Conservation (phyloP, 2,329 filamentous ascomycete species). For the Verticillium isaacii region DNA sequence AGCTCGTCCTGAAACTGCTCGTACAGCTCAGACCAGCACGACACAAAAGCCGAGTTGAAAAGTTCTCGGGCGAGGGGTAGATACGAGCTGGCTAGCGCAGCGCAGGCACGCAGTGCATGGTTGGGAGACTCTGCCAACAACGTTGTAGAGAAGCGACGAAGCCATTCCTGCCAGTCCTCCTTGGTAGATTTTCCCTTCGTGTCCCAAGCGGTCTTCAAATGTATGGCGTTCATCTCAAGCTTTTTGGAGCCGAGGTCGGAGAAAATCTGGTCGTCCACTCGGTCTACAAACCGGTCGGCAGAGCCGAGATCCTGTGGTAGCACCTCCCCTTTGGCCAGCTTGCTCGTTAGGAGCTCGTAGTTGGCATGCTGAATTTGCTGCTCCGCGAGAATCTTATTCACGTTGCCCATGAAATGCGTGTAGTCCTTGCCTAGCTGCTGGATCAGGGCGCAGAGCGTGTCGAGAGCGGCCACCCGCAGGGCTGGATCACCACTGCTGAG, state of each 20-base stretch:
- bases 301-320: slow-evolving; percentile 93
- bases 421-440: slow-evolving; percentile 96
- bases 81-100: slow-evolving; percentile 84
- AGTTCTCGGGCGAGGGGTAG: slow-evolving; percentile 86
- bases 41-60: slow-evolving; percentile 98
- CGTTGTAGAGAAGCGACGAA: slow-evolving; percentile 92
- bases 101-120: slow-evolving; percentile 89
- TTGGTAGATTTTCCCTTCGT: slow-evolving; percentile 94
- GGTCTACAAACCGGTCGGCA: slow-evolving; percentile 72
- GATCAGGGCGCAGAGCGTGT: slow-evolving; percentile 91
- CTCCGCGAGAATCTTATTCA: slow-evolving; percentile 78
- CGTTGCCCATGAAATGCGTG: slow-evolving; percentile 85
- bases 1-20: slow-evolving; percentile 96
- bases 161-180: slow-evolving; percentile 99
- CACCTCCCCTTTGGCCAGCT: slow-evolving; percentile 89
- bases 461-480: slow-evolving; percentile 76
- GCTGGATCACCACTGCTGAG: slow-evolving; percentile 67
- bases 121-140: slow-evolving; percentile 93
- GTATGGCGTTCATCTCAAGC: slow-evolving; percentile 93
- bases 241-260: slow-evolving; percentile 89
- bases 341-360: slow-evolving; percentile 87
- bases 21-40: slow-evolving; percentile 97
- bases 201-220: slow-evolving; percentile 96
- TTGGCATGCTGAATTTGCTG: slow-evolving; percentile 85
- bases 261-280: slow-evolving; percentile 74